These are phyloP conservation scores for Purshia tridentata DNA, from an alignment of 306 rosid genomes.

Conservation along the genomic window DNA sequence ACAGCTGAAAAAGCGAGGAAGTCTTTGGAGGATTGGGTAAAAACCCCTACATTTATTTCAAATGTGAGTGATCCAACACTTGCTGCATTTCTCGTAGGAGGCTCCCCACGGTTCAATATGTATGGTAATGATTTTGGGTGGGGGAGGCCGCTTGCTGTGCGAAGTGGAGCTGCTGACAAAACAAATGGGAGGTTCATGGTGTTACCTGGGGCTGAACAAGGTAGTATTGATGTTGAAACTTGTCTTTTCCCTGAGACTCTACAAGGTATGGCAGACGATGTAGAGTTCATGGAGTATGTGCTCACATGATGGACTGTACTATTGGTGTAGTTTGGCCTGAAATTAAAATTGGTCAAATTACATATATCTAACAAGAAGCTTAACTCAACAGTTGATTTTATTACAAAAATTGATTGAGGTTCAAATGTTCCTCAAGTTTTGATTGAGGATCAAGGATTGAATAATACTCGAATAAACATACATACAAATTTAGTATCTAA, in stretches of 20 bases:
- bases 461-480: no score
- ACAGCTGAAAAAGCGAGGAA: constrained; percentile 27
- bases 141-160: constrained; percentile 42
- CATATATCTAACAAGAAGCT: no score
- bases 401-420: no score
- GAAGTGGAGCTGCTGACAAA: constrained; percentile 30
- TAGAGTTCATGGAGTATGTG: constrained; percentile 31
- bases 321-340: no score
- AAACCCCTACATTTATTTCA: background rate
- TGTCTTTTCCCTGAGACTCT: constrained; percentile 33
- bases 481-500: no score
- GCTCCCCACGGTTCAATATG: constrained; percentile 46
- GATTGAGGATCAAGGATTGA: no score
- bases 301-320: background rate
- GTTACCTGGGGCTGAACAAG: constrained; percentile 42
- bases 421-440: no score
- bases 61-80: background rate
- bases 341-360: no score
- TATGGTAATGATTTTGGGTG: constrained; percentile 47
- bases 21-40: background rate
- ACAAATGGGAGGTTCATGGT: constrained; percentile 23
- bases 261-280: constrained; percentile 32
- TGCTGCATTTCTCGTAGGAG: constrained; percentile 1
- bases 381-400: no score
- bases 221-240: constrained; percentile 43